A percentile compares a stretch with the other conserved stretches of the same genome.
Conservation (phyloP, 179 eudicot species). For the Vitellaria paradoxa region DNA sequence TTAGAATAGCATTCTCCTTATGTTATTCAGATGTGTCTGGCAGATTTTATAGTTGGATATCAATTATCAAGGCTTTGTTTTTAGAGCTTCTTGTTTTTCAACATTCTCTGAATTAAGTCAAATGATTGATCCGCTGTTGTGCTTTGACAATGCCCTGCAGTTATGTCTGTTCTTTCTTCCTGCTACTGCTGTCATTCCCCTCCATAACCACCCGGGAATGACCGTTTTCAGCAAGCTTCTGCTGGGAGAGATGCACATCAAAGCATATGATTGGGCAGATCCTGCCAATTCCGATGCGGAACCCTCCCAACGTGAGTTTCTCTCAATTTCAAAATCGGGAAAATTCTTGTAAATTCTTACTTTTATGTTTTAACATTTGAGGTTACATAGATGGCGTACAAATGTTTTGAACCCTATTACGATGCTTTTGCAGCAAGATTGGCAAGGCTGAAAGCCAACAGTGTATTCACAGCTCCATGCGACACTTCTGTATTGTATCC, state of each 20-base stretch:
- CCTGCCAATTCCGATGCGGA: slow-evolving; percentile 18
- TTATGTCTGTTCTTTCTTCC: slow-evolving; percentile 68
- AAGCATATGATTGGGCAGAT: slow-evolving; percentile 66
- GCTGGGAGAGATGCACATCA: slow-evolving; percentile 56
- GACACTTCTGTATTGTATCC: slow-evolving; percentile 64
- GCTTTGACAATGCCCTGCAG: slow-evolving; percentile 23
- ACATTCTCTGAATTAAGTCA: background rate
- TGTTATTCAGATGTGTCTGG: no score
- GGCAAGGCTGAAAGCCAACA: slow-evolving; percentile 46
- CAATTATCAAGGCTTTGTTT: no score
- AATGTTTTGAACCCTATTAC: background rate
- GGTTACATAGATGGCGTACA: background rate
- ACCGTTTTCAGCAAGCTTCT: slow-evolving; percentile 77
- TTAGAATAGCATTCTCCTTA: no score
- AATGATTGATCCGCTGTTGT: background rate
- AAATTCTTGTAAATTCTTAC: no score
- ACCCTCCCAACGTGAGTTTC: slow-evolving; percentile 29
- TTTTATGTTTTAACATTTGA: background rate
- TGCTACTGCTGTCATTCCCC: slow-evolving; percentile 59
- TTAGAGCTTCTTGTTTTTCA: no score
- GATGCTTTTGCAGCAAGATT: slow-evolving; percentile 41
- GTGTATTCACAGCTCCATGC: slow-evolving; percentile 54
- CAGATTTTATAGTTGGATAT: no score
- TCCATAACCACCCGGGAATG: slow-evolving; percentile 80
- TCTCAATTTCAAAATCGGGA: background rate